phyloP scores from a whole-genome alignment of 805 yeast genomes.

The Zygosaccharomyces gambellarensis region DNA sequence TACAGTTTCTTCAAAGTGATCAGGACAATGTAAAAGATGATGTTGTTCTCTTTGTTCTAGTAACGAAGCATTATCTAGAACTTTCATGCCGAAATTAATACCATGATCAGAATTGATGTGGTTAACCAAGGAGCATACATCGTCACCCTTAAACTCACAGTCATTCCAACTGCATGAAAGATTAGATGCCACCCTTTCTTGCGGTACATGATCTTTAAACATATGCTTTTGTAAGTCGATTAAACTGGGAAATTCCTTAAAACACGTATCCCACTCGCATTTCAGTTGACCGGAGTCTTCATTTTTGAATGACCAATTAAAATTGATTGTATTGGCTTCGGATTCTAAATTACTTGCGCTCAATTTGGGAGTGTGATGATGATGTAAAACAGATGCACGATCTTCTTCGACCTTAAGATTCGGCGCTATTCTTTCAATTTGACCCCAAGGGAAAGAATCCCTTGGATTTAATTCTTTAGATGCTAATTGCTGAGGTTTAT shows the following conservation, averaged over 20 bases:
- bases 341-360: neutral
- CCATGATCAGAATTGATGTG: conserved; percentile 55
- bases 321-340: conserved; percentile 32
- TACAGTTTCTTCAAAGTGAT: conserved; percentile 1
- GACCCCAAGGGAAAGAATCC: neutral
- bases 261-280: conserved; percentile 72
- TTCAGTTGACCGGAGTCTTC: conserved; percentile 28
- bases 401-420: conserved; percentile 7
- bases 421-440: neutral
- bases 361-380: conserved; percentile 4
- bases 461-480: neutral
- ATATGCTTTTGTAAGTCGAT: conserved; percentile 49
- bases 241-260: conserved; percentile 37
- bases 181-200: conserved; percentile 16
- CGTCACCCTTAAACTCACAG: conserved; percentile 56
- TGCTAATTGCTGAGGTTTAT: conserved; percentile 8
- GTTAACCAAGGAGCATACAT: conserved; percentile 48
- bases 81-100: conserved; percentile 31
- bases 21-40: conserved; percentile 15
- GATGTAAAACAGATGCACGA: conserved; percentile 1
- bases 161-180: conserved; percentile 66
- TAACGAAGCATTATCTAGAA: conserved; percentile 18
- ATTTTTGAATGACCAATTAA: conserved; percentile 40
- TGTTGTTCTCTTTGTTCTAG: conserved; percentile 16
- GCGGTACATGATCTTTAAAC: conserved; percentile 43